phyloP scores from a whole-genome alignment of 2,329 filamentous ascomycete species.

The Fusarium sulawesiense region DNA sequence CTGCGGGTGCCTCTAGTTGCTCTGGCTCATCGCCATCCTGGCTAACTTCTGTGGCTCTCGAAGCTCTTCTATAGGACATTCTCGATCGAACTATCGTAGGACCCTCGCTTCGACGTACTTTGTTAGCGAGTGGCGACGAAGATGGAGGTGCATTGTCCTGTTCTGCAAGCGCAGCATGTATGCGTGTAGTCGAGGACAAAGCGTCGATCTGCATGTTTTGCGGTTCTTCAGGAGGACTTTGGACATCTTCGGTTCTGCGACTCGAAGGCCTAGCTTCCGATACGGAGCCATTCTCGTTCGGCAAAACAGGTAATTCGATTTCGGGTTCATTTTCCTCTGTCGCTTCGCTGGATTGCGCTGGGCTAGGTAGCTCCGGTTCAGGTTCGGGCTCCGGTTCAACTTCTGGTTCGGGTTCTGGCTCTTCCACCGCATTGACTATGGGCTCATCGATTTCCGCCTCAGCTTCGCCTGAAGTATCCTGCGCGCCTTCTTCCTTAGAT shows the following conservation, averaged over 20 bases:
- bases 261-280: conserved; percentile 29
- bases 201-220: conserved; percentile 54
- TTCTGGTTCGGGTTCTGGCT: conserved; percentile 1
- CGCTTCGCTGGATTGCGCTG: conserved; percentile 12
- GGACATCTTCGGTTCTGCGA: conserved; percentile 39
- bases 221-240: conserved; percentile 65
- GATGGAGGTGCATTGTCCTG: conserved; percentile 47
- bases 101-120: conserved; percentile 53
- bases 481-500: conserved; percentile 46
- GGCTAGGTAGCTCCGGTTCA: conserved; percentile 21
- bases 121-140: conserved; percentile 59
- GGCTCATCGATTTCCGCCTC: conserved; percentile 13
- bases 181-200: conserved; percentile 55
- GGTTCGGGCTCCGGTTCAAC: neutral
- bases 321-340: conserved; percentile 20
- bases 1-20: conserved; percentile 10
- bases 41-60: conserved; percentile 35
- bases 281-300: conserved; percentile 14
- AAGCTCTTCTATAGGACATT: conserved; percentile 40
- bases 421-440: neutral
- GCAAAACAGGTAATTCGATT: conserved; percentile 40
- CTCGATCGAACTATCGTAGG: conserved; percentile 49
- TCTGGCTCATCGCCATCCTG: conserved; percentile 51
- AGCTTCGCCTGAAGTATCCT: conserved; percentile 5
- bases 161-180: conserved; percentile 55